A percentile compares a stretch with the other conserved stretches of the same genome.
Evolutionary conservation across 1,284 basidiomycete species (phyloP).

Genomic region (Mycosarcoma mackinlayi): DNA sequence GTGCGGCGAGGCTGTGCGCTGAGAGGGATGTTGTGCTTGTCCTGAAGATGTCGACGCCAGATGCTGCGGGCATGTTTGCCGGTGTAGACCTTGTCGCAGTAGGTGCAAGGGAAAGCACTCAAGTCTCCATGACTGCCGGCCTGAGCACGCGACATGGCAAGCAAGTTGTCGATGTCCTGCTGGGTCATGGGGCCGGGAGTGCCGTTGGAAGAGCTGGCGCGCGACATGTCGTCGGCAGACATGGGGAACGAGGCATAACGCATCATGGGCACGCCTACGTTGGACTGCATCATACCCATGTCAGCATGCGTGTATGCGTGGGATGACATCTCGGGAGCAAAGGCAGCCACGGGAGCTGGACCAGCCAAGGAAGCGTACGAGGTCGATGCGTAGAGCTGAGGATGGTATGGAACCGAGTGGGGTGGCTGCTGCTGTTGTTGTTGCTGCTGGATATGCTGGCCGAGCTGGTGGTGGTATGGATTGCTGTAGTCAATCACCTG

Average conservation of each 20-base stretch:
- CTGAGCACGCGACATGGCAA: slow-evolving; percentile 61
- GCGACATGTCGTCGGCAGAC: slow-evolving; percentile 31
- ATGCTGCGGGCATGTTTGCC: slow-evolving; percentile 73
- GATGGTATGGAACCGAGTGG: slow-evolving; percentile 18
- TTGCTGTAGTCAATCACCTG: slow-evolving; percentile 31
- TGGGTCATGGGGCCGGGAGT: slow-evolving; percentile 37
- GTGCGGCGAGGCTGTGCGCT: slow-evolving; percentile 71
- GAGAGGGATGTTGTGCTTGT: slow-evolving; percentile 73
- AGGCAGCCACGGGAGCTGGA: slow-evolving; percentile 10
- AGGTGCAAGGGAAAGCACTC: slow-evolving; percentile 69
- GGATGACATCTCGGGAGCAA: slow-evolving; percentile 21
- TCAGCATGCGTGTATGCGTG: slow-evolving; percentile 29
- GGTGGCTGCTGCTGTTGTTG: slow-evolving; percentile 19
- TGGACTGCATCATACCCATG: slow-evolving; percentile 20
- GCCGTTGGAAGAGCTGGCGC: slow-evolving; percentile 28
- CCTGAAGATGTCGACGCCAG: slow-evolving; percentile 72
- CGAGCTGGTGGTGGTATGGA: slow-evolving; percentile 32
- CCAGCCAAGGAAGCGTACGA: slow-evolving; percentile 30
- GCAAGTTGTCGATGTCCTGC: slow-evolving; percentile 57
- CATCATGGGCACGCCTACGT: slow-evolving; percentile 32
- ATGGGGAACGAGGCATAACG: slow-evolving; percentile 38
- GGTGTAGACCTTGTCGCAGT: slow-evolving; percentile 71
- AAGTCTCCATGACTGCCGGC: slow-evolving; percentile 44
- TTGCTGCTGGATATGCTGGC: slow-evolving; percentile 20
- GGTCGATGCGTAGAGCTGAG: slow-evolving; percentile 30